Percentiles rank a stretch among this genome's conserved stretches.
phyloP scores from a whole-genome alignment of 257 asterid species.

The Orobanche coerulescens region DNA sequence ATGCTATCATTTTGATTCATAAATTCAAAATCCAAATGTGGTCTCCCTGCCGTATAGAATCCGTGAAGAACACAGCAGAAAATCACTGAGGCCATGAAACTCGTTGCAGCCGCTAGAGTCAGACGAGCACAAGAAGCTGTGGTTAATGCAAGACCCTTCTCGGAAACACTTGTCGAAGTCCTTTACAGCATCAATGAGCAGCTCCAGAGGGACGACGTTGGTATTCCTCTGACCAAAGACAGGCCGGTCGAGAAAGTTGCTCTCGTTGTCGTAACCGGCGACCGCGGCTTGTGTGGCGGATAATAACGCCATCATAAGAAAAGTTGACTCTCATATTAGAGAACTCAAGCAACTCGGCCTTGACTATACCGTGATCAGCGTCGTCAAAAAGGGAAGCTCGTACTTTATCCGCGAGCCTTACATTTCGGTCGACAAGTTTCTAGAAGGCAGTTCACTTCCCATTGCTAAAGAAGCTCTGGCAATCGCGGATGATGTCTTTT shows the following conservation, averaged over 20 bases:
- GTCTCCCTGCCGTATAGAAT: conserved; percentile 61
- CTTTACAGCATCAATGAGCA: conserved; percentile 93
- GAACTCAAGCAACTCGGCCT: conserved; percentile 62
- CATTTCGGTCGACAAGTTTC: conserved; percentile 58
- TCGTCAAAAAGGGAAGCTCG: conserved; percentile 77
- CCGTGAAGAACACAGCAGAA: conserved; percentile 88
- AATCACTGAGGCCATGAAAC: conserved; percentile 96
- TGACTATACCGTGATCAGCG: conserved; percentile 59
- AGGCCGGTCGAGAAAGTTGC: conserved; percentile 87
- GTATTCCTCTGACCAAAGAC: conserved; percentile 62
- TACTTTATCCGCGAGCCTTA: conserved; percentile 63
- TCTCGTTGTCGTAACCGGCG: conserved; percentile 86
- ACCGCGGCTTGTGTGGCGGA: conserved; percentile 90
- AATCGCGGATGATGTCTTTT: conserved; percentile 81
- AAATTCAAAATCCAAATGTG: conserved; percentile 61
- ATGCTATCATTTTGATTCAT: too few relatives aligned
- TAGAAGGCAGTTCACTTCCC: conserved; percentile 62
- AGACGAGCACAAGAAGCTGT: conserved; percentile 94
- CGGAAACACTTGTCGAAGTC: conserved; percentile 80
- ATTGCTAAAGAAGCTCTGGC: conserved; percentile 92
- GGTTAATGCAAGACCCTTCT: conserved; percentile 78
- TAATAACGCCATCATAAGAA: conserved; percentile 61
- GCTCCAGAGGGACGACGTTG: conserved; percentile 71
- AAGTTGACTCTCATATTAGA: conserved; percentile 53
- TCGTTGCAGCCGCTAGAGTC: conserved; percentile 93